phyloP scores from a whole-genome alignment of 2,329 filamentous ascomycete genomes.

The Aspergillus sp. region DNA sequence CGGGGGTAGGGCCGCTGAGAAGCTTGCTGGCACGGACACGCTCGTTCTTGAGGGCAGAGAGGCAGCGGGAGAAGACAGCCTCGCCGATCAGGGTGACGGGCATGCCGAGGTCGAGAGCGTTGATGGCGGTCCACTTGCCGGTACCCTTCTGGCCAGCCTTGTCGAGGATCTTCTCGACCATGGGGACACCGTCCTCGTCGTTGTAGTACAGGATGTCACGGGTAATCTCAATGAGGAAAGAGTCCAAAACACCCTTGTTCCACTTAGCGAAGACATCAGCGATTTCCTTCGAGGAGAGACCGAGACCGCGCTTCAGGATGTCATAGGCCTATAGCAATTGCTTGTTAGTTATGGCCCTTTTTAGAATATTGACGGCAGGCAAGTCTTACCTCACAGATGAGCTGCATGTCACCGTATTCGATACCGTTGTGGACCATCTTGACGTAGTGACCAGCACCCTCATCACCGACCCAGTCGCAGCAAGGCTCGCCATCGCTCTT shows the following conservation, averaged over 20 bases:
- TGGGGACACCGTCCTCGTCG: conserved; percentile 84
- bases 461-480: conserved; percentile 99
- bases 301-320: conserved; percentile 98
- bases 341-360: background rate
- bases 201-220: conserved; percentile 98
- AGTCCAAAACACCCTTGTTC: conserved; percentile 98
- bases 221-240: conserved; percentile 99
- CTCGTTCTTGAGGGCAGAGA: conserved; percentile 93
- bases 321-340: conserved; percentile 76
- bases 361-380: too few species aligned
- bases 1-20: conserved; percentile 73
- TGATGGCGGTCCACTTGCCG: conserved; percentile 99
- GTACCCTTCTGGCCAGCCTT: conserved; percentile 99
- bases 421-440: conserved; percentile 99
- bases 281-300: conserved; percentile 88
- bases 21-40: conserved; percentile 77
- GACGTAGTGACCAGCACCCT: conserved; percentile 99
- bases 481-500: conserved; percentile 97
- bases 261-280: conserved; percentile 91
- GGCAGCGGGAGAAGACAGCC: conserved; percentile 90
- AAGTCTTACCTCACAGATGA: conserved; percentile 86
- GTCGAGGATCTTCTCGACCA: conserved; percentile 99
- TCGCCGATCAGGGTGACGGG: conserved; percentile 97
- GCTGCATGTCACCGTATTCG: conserved; percentile 99
- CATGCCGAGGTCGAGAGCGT: conserved; percentile 97